phyloP scores from a whole-genome alignment of 2,329 filamentous ascomycete species.

The Pezicula neosporulosa region DNA sequence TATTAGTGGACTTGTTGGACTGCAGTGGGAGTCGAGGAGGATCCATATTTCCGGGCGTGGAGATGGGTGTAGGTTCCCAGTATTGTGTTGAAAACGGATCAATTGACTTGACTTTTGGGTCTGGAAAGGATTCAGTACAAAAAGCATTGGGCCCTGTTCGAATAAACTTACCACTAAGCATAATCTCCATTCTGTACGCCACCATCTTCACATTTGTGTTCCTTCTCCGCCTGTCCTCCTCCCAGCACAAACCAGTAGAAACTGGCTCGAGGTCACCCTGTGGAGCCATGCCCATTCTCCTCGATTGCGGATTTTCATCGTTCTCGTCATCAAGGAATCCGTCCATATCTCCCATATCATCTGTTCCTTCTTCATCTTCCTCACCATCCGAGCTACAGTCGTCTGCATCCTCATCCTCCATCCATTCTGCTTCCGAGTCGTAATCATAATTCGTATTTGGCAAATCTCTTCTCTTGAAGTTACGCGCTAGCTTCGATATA shows the following conservation, averaged over 20 bases:
- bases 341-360: slow-evolving; percentile 66
- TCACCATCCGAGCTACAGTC: slow-evolving; percentile 59
- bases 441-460: slow-evolving; percentile 73
- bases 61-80: slow-evolving; percentile 48
- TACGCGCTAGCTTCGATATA: slow-evolving; percentile 47
- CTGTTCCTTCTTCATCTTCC: slow-evolving; percentile 63
- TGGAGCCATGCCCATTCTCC: slow-evolving; percentile 46
- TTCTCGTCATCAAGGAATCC: slow-evolving; percentile 66
- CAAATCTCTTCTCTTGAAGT: slow-evolving; percentile 51
- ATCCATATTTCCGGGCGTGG: slow-evolving; percentile 21
- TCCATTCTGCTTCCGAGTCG: slow-evolving; percentile 83
- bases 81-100: slow-evolving; percentile 83
- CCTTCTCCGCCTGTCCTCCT: slow-evolving; percentile 53
- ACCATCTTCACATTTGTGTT: slow-evolving; percentile 47
- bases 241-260: slow-evolving; percentile 81
- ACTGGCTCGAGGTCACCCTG: slow-evolving; percentile 71
- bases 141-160: background rate
- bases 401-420: slow-evolving; percentile 62
- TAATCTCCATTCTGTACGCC: slow-evolving; percentile 70
- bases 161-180: slow-evolving; percentile 33
- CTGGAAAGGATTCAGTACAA: slow-evolving; percentile 11
- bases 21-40: slow-evolving; percentile 31
- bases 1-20: slow-evolving; percentile 20
- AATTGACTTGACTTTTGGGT: slow-evolving; percentile 51
- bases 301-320: slow-evolving; percentile 50